Base-by-base conservation (phyloP, 2,329 filamentous ascomycete genomes). In the Lachnellula suecica region DNA sequence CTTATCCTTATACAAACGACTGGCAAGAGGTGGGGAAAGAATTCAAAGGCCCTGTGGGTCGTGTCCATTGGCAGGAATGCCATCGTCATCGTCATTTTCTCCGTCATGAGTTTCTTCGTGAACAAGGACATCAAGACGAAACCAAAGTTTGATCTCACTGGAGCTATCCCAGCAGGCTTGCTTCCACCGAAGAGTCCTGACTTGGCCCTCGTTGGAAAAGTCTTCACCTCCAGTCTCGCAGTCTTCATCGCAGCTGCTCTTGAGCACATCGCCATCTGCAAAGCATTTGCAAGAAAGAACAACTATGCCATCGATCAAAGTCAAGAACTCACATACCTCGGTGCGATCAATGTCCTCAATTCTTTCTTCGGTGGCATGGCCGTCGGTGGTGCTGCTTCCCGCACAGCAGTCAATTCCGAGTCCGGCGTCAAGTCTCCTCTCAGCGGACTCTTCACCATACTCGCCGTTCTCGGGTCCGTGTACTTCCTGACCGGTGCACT, bases 321-420 rank as follows among this genome's bases (percentile, higher is more conserved):
- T 15, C 83, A 87, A 64, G 84, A 87, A 59, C 76, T 88, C 2
- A 79, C 80, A 51, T 87, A 83, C 59, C 77, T 85, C 2, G 84
- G 84, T 7, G 66, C 79, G 10, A 77, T 78, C 44, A 85, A 86
- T 67, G 76, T 85, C 54, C 73, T 84, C 68, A 86, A 86, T 68
- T 79, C 77, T 44, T 82, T 85, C 70, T 86, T 87, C 67, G 78
- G 81, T 22, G 73, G 78, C 10, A 84, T 86, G 79, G 74, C 81
- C 3, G 74, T 84, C 13, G 82, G 83, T 20, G 84, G 83, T 19
- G 83, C 83, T 58, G 86, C 87, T 79, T 86, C 82, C 0, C 75
- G 84, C 6, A 87, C 83, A 1, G 82, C 84, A 11, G 83, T 88
- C 63, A 87, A 86, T 70, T 85, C 81, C 0, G 77, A 83, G 29